Percentiles rank a stretch among this genome's conserved stretches.
phyloP scores from a whole-genome alignment of 352 stramenopile genomes.

The Globisporangium cederbergense region DNA sequence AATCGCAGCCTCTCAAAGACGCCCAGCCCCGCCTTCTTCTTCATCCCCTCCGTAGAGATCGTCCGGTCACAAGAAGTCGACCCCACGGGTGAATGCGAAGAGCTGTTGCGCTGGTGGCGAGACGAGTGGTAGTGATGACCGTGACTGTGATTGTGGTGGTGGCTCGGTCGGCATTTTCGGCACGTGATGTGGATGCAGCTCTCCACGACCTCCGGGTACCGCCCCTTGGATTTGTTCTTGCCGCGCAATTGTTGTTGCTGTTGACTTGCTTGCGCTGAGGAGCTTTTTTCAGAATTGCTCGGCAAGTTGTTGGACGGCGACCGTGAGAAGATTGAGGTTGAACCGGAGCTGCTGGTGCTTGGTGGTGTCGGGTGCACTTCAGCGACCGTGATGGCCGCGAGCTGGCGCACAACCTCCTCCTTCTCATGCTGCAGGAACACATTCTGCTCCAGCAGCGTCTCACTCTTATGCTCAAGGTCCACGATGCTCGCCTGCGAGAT shows the following conservation, averaged over 20 bases:
- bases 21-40: conserved; percentile 15
- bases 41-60: background rate
- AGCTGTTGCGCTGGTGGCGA: conserved; percentile 1
- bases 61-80: background rate
- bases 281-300: conserved; percentile 4
- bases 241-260: conserved; percentile 14
- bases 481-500: conserved; percentile 58
- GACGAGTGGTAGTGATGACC: background rate
- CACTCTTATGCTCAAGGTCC: conserved; percentile 54
- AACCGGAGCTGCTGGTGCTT: background rate
- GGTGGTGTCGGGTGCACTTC: conserved; percentile 29
- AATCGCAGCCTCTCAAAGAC: conserved; percentile 47
- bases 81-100: background rate
- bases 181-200: conserved; percentile 71
- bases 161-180: conserved; percentile 34
- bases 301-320: background rate
- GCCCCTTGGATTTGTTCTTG: conserved; percentile 24
- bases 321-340: background rate
- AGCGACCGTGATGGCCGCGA: conserved; percentile 27
- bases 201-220: conserved; percentile 60
- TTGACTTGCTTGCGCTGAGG: background rate
- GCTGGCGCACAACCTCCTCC: conserved; percentile 40
- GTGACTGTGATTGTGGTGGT: conserved; percentile 14
- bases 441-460: conserved; percentile 55
- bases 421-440: conserved; percentile 72